A percentile compares a stretch with the other conserved stretches of the same genome.
These are phyloP conservation scores for Hsuehochloa calcarea DNA, from an alignment of 176 grass and related monocot species.

Conservation along the genomic window DNA sequence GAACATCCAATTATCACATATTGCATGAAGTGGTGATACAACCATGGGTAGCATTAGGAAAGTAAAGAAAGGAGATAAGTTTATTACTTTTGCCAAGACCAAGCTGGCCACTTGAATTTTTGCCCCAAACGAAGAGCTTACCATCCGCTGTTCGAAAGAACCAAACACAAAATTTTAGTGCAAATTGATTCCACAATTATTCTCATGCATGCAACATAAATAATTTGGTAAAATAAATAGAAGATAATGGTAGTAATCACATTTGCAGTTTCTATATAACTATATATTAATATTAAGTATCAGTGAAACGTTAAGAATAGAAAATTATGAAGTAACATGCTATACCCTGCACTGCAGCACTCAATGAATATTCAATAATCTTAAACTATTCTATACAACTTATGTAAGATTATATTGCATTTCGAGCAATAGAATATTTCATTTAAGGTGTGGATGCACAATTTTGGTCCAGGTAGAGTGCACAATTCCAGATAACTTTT, in stretches of 20 bases:
- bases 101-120: constrained; percentile 94
- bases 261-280: not conserved
- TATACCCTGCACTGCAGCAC: not conserved
- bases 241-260: not conserved
- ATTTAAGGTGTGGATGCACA: not conserved
- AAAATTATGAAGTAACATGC: not conserved
- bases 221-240: not conserved
- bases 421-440: not conserved
- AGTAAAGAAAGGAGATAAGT: constrained; percentile 13
- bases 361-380: not conserved
- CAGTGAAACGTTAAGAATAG: not conserved
- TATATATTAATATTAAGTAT: not conserved
- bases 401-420: not conserved
- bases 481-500: not conserved
- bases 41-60: not conserved
- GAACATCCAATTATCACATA: constrained; percentile 9
- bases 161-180: constrained; percentile 15
- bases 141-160: constrained; percentile 54
- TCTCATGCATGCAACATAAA: constrained; percentile 7
- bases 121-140: constrained; percentile 83
- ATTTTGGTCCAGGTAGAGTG: not conserved
- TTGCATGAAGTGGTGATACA: constrained; percentile 12
- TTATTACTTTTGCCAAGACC: constrained; percentile 91
- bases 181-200: not conserved
- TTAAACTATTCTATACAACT: not conserved